phyloP scores from a whole-genome alignment of 2,329 filamentous ascomycete species.

The Westerdykella aurantiaca region DNA sequence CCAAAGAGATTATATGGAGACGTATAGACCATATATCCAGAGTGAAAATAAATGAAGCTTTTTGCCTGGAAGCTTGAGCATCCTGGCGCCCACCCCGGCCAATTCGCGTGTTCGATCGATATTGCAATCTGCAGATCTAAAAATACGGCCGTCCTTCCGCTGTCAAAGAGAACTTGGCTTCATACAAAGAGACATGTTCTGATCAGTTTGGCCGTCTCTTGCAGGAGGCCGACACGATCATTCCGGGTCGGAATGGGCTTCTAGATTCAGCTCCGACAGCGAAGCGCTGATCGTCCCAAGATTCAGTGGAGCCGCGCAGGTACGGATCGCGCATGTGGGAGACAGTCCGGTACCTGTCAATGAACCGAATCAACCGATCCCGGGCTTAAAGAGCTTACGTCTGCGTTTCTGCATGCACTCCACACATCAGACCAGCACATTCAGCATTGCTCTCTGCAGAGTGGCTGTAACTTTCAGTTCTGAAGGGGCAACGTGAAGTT shows the following conservation, averaged over 20 bases:
- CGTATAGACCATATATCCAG: slow-evolving; percentile 22
- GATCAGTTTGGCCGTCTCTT: background rate
- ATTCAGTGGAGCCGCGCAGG: slow-evolving; percentile 3
- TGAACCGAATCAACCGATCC: slow-evolving; percentile 4
- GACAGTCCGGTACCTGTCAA: background rate
- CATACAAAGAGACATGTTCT: background rate
- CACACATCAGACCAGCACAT: slow-evolving; percentile 3
- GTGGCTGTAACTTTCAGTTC: slow-evolving; percentile 6
- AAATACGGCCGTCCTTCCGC: slow-evolving; percentile 17
- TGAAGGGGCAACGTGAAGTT: background rate
- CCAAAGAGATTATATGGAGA: slow-evolving; percentile 13
- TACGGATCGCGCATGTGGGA: slow-evolving; percentile 1
- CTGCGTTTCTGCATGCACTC: slow-evolving; percentile 8
- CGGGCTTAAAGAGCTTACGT: slow-evolving; percentile 19
- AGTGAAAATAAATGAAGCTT: slow-evolving; percentile 19
- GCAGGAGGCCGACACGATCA: background rate
- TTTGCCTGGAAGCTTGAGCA: slow-evolving; percentile 14
- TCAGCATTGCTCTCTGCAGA: slow-evolving; percentile 2
- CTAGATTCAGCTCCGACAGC: background rate
- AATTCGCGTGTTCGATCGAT: slow-evolving; percentile 21
- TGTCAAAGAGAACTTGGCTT: background rate
- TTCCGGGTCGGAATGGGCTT: slow-evolving; percentile 2
- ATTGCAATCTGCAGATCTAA: slow-evolving; percentile 17
- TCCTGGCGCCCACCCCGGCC: slow-evolving; percentile 19
- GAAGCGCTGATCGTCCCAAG: background rate